phyloP scores from a whole-genome alignment of 192 early-diverging fungal genomes.

The Podila verticillata region DNA sequence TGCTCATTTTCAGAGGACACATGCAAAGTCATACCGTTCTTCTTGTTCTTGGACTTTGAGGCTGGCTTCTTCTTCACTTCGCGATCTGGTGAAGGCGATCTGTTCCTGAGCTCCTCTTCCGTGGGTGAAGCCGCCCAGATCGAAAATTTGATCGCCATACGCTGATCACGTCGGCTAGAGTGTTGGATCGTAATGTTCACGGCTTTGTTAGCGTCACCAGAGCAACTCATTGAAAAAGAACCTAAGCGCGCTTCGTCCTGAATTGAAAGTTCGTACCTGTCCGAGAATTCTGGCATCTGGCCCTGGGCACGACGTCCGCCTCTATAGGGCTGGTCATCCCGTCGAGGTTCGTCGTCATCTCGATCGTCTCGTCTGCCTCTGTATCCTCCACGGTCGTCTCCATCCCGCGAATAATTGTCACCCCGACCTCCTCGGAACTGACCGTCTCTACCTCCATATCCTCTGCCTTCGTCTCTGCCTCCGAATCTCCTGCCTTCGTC shows the following conservation, averaged over 20 bases:
- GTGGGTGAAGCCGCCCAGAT: constrained; percentile 70
- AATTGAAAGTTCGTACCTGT: constrained; percentile 15
- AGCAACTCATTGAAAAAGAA: too few relatives aligned
- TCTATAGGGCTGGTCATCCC: constrained; percentile 16
- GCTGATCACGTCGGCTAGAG: constrained; percentile 46
- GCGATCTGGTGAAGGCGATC: constrained; percentile 26
- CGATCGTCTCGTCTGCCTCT: constrained; percentile 7
- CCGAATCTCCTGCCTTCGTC: neutral
- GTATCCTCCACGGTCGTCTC: neutral
- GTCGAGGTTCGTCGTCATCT: neutral
- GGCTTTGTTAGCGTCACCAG: too few relatives aligned
- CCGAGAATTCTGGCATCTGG: constrained; percentile 18
- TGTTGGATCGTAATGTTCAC: neutral
- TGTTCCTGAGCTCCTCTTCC: constrained; percentile 57
- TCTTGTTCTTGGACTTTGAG: constrained; percentile 21
- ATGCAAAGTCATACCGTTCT: constrained; percentile 14
- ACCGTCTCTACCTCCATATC: neutral
- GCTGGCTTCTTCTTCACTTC: constrained; percentile 37
- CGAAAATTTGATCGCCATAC: constrained; percentile 53
- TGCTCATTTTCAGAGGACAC: neutral
- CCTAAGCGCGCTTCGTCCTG: too few relatives aligned
- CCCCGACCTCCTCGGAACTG: neutral
- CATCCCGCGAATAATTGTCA: neutral
- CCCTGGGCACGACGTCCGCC: constrained; percentile 28
- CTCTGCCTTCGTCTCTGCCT: neutral